These are phyloP conservation scores for Epichloe coenophiala DNA, from an alignment of 2,329 filamentous ascomycete genomes.

Conservation along the genomic window DNA sequence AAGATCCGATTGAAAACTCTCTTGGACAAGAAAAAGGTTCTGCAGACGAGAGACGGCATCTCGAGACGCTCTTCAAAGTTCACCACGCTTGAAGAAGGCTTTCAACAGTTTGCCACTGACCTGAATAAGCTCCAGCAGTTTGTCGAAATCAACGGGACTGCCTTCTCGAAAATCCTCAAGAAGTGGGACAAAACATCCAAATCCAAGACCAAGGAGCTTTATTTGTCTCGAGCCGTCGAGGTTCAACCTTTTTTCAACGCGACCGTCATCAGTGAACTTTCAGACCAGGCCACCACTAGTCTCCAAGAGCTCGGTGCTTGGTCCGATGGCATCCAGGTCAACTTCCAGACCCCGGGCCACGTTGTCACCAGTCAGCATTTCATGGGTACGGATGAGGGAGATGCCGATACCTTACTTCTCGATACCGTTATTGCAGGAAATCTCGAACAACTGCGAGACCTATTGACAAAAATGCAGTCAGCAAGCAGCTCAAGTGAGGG, in stretches of 20 bases:
- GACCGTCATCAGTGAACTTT: conserved; percentile 89
- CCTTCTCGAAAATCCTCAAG: conserved; percentile 96
- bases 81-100: conserved; percentile 87
- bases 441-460: conserved; percentile 61
- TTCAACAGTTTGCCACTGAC: conserved; percentile 93
- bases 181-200: conserved; percentile 99
- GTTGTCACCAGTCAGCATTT: conserved; percentile 53
- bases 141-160: conserved; percentile 93
- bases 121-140: conserved; percentile 97
- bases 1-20: conserved; percentile 86
- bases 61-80: conserved; percentile 88
- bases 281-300: conserved; percentile 93
- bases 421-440: conserved; percentile 81
- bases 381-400: conserved; percentile 69
- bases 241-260: conserved; percentile 98
- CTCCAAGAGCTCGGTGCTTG: conserved; percentile 88
- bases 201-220: conserved; percentile 95
- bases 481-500: conserved; percentile 41
- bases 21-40: conserved; percentile 87
- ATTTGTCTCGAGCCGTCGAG: conserved; percentile 88
- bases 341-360: conserved; percentile 55
- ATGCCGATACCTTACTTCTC: conserved; percentile 76
- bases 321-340: conserved; percentile 91
- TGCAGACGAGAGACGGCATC: conserved; percentile 67
- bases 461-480: conserved; percentile 58